Percentiles rank a stretch among this genome's conserved stretches.
phyloP scores from a whole-genome alignment of 2,329 filamentous ascomycete species.

The Rutstroemia sydowiana region DNA sequence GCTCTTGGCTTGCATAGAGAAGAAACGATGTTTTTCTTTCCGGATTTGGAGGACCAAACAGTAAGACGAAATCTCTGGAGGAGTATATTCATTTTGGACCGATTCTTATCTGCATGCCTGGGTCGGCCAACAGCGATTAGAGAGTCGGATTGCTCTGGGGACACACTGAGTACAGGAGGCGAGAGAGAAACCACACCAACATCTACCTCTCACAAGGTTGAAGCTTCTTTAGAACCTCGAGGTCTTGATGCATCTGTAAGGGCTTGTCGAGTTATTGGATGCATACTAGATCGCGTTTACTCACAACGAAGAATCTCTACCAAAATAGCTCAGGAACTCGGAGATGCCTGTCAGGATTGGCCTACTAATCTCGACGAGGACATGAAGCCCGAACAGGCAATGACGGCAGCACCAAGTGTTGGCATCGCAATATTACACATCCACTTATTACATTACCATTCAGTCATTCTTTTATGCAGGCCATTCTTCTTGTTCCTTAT shows the following conservation, averaged over 20 bases:
- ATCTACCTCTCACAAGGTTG: constrained; percentile 18
- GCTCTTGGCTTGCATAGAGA: constrained; percentile 55
- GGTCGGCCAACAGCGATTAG: constrained; percentile 55
- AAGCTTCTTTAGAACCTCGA: constrained; percentile 23
- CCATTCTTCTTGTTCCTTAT: constrained; percentile 57
- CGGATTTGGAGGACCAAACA: constrained; percentile 34
- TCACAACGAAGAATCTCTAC: constrained; percentile 52
- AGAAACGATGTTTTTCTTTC: constrained; percentile 50
- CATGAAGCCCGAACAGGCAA: constrained; percentile 45
- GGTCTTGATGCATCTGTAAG: constrained; percentile 49
- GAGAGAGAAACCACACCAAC: constrained; percentile 14
- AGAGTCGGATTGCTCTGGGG: constrained; percentile 53
- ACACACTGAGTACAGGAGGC: constrained; percentile 31
- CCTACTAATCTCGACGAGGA: constrained; percentile 39
- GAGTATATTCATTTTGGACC: constrained; percentile 57
- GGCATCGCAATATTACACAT: constrained; percentile 54
- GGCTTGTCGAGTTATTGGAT: constrained; percentile 50
- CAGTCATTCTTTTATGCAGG: constrained; percentile 54
- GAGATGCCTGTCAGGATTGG: constrained; percentile 46
- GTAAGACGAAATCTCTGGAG: constrained; percentile 54
- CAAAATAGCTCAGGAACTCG: constrained; percentile 48
- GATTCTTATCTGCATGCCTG: constrained; percentile 54
- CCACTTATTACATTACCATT: constrained; percentile 55
- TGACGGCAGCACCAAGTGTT: constrained; percentile 37
- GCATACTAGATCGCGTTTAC: constrained; percentile 53